Evolutionary conservation across 2,329 filamentous ascomycete species (phyloP).

Genomic region (Colletotrichum sp.): DNA sequence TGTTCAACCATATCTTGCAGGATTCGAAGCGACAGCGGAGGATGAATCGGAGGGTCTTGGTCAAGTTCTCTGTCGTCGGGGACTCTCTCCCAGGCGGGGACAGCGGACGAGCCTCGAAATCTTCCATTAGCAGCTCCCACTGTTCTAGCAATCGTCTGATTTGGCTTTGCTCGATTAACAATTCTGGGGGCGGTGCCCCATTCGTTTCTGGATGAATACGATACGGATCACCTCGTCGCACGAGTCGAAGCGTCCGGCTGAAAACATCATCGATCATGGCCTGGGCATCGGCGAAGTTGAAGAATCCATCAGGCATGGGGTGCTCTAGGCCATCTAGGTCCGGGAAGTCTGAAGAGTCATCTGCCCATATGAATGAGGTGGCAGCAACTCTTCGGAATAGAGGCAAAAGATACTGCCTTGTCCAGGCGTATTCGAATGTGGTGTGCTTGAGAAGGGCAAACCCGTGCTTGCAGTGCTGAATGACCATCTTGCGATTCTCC

Average conservation of each 20-base stretch:
- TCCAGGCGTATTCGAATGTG: background rate
- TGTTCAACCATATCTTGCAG: background rate
- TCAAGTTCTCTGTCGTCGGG: background rate
- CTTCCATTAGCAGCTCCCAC: background rate
- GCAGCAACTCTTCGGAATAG: background rate
- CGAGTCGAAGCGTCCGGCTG: background rate
- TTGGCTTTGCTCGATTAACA: background rate
- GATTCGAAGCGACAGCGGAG: background rate
- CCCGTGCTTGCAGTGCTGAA: background rate
- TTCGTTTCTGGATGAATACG: background rate
- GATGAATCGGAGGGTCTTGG: background rate
- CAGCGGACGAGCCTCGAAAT: background rate
- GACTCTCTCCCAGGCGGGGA: background rate
- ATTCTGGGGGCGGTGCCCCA: background rate
- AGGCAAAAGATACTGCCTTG: background rate
- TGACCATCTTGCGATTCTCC: background rate
- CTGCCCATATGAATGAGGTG: background rate
- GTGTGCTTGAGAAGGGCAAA: background rate
- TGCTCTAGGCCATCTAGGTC: background rate
- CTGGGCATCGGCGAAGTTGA: background rate
- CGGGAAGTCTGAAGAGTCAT: constrained; percentile 12
- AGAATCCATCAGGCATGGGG: background rate
- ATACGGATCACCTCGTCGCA: background rate
- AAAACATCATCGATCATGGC: background rate
- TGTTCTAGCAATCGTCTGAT: background rate